phyloP scores from a whole-genome alignment of 345 rosid genomes.

The Citrus unshiu region DNA sequence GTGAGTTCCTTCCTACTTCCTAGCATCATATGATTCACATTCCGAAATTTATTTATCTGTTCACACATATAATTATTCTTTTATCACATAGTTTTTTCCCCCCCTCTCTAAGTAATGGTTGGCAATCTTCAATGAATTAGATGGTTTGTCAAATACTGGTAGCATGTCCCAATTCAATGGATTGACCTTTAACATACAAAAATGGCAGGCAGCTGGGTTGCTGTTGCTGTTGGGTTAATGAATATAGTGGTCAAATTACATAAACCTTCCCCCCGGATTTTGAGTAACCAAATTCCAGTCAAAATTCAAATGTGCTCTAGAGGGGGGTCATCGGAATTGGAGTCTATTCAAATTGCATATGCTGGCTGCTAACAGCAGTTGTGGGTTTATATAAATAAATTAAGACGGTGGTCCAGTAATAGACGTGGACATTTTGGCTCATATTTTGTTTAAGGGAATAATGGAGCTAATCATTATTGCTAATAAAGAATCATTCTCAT shows the following conservation, averaged over 20 bases:
- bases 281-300: no score
- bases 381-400: background rate
- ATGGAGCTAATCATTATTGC: background rate
- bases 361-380: background rate
- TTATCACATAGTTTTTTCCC: no score
- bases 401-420: background rate
- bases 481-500: no score
- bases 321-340: background rate
- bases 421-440: background rate
- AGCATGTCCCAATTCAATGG: no score
- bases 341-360: background rate
- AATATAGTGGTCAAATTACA: no score
- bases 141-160: no score
- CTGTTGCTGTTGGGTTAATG: no score
- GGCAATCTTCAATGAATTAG: no score
- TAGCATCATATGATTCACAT: background rate
- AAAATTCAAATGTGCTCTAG: background rate
- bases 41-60: slow-evolving; percentile 9
- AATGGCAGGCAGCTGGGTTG: no score
- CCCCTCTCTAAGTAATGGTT: no score
- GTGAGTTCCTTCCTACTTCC: slow-evolving; percentile 8
- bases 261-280: no score
- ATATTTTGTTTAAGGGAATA: background rate
- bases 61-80: background rate
- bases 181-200: no score